A percentile compares a stretch with the other conserved stretches of the same genome.
phyloP scores from a whole-genome alignment of 1,139 yeast species.

The Blastobotrys capitulatus region DNA sequence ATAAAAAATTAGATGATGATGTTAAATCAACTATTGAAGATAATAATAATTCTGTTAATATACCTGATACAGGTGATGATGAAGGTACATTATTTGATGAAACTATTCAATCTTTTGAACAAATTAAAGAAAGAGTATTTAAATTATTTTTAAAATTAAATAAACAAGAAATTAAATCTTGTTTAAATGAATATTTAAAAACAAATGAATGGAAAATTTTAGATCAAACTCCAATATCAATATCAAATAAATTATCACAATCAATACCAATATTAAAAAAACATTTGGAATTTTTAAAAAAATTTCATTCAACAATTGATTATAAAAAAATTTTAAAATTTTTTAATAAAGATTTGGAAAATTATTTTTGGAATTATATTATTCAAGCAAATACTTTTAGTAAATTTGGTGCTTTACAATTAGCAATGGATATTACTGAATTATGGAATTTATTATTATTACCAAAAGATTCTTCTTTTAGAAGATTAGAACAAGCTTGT shows the following conservation, averaged over 20 bases:
- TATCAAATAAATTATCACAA: conserved; percentile 35
- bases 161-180: conserved; percentile 44
- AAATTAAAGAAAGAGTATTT: conserved; percentile 39
- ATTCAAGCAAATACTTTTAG: conserved; percentile 62
- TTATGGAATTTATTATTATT: conserved; percentile 35
- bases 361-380: conserved; percentile 51
- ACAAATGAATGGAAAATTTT: conserved; percentile 25
- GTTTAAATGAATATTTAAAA: conserved; percentile 50
- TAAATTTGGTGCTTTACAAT: conserved; percentile 49
- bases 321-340: conserved; percentile 25
- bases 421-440: conserved; percentile 48
- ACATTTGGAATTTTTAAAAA: conserved; percentile 37
- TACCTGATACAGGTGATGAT: conserved; percentile 27
- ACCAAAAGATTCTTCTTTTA: conserved; percentile 27
- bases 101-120: conserved; percentile 43
- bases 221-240: conserved; percentile 15
- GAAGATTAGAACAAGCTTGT: conserved; percentile 21
- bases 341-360: conserved; percentile 45
- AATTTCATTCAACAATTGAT: conserved; percentile 32
- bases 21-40: conserved; percentile 14
- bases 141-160: conserved; percentile 43
- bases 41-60: conserved; percentile 11
- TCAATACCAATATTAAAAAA: conserved; percentile 37
- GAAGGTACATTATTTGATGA: conserved; percentile 52
- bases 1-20: conserved; percentile 16